phyloP scores from a whole-genome alignment of 805 yeast genomes.

The Metahyphopichia silvanorum region DNA sequence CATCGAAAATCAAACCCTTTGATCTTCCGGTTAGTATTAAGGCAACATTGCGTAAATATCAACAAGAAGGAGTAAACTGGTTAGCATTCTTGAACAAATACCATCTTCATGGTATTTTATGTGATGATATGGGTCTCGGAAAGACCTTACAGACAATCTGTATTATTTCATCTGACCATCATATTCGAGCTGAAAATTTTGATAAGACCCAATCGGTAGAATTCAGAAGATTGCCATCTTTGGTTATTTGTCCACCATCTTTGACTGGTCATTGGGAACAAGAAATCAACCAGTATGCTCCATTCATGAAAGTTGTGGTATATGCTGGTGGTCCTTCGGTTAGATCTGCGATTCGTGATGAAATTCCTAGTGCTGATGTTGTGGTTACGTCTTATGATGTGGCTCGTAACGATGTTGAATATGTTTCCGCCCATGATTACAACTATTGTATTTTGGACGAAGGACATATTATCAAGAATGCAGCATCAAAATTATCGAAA shows the following conservation, averaged over 20 bases:
- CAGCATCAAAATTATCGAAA: constrained; percentile 81
- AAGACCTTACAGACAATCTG: constrained; percentile 96
- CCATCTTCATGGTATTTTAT: constrained; percentile 92
- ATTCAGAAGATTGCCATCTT: constrained; percentile 72
- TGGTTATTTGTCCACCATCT: constrained; percentile 94
- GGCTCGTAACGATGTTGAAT: constrained; percentile 83
- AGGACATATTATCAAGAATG: constrained; percentile 95
- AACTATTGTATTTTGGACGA: constrained; percentile 96
- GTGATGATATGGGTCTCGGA: constrained; percentile 99
- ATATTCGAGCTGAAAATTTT: constrained; percentile 71
- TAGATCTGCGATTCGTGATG: constrained; percentile 53
- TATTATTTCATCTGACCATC: constrained; percentile 94
- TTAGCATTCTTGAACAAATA: constrained; percentile 90
- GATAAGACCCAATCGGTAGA: constrained; percentile 59
- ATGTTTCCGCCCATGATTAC: constrained; percentile 58
- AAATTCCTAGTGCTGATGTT: constrained; percentile 64
- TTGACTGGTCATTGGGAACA: constrained; percentile 99
- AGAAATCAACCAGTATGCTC: constrained; percentile 86
- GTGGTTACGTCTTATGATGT: constrained; percentile 96
- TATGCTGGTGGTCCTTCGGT: constrained; percentile 91
- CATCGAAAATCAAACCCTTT: constrained; percentile 82
- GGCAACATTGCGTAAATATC: constrained; percentile 91
- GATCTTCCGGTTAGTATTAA: constrained; percentile 86
- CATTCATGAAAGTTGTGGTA: constrained; percentile 75
- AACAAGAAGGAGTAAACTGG: constrained; percentile 99